Conservation (phyloP, 805 yeast species). For the Kodamaea nitidulidarum region DNA sequence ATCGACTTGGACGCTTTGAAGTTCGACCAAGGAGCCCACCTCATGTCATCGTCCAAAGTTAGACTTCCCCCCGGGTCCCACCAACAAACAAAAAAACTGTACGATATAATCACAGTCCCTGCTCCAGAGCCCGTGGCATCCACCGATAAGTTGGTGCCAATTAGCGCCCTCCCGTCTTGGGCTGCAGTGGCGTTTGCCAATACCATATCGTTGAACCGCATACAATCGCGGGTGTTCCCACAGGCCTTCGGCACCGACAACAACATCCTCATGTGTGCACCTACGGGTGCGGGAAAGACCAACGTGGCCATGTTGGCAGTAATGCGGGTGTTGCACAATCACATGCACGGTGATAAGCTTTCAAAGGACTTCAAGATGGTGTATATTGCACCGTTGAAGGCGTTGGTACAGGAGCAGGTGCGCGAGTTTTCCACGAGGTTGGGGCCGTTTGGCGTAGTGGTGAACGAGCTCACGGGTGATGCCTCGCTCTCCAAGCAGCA, state of each 20-base stretch:
- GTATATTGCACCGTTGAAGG: slow-evolving; percentile 90
- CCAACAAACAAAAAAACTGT: slow-evolving; percentile 64
- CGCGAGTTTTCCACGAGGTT: slow-evolving; percentile 76
- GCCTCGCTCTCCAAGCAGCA: slow-evolving; percentile 71
- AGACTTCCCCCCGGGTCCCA: slow-evolving; percentile 80
- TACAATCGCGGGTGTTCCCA: slow-evolving; percentile 81
- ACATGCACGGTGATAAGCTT: slow-evolving; percentile 48
- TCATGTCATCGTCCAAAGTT: slow-evolving; percentile 63
- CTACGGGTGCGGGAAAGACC: slow-evolving; percentile 98
- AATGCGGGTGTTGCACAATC: slow-evolving; percentile 56
- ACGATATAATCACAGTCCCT: slow-evolving; percentile 92
- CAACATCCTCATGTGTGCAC: slow-evolving; percentile 86
- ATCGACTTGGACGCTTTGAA: slow-evolving; percentile 61
- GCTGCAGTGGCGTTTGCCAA: slow-evolving; percentile 69
- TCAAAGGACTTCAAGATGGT: slow-evolving; percentile 66
- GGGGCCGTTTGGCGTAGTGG: slow-evolving; percentile 58
- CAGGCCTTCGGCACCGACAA: slow-evolving; percentile 68
- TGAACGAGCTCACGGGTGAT: slow-evolving; percentile 90
- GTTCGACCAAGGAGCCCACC: slow-evolving; percentile 70
- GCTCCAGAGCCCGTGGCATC: slow-evolving; percentile 58
- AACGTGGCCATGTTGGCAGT: slow-evolving; percentile 89
- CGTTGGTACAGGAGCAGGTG: slow-evolving; percentile 92
- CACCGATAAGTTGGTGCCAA: slow-evolving; percentile 48
- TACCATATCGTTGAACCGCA: slow-evolving; percentile 64
- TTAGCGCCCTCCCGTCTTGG: slow-evolving; percentile 75